phyloP scores from a whole-genome alignment of 495 filamentous ascomycete genomes.

The Cudoniella acicularis region DNA sequence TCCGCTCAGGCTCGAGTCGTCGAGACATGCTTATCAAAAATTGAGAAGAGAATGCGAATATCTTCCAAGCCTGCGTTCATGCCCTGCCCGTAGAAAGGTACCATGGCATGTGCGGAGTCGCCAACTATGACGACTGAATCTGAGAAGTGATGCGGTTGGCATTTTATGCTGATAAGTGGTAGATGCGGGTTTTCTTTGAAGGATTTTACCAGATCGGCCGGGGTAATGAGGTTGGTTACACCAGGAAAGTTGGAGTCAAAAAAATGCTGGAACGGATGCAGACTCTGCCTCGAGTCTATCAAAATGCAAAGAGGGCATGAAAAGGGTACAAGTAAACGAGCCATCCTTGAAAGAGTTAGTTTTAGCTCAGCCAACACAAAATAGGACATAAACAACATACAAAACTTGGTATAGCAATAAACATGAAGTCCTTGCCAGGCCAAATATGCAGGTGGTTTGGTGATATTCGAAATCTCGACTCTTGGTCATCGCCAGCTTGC shows the following conservation, averaged over 20 bases:
- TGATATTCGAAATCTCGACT: slow-evolving; percentile 68
- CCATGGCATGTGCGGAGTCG: slow-evolving; percentile 96
- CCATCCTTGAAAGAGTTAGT: no score
- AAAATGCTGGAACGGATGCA: slow-evolving; percentile 55
- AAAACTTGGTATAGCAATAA: slow-evolving; percentile 88
- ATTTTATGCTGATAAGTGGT: slow-evolving; percentile 89
- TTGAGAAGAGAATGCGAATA: slow-evolving; percentile 72
- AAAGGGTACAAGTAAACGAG: slow-evolving; percentile 93
- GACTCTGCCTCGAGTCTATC: slow-evolving; percentile 54
- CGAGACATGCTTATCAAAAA: slow-evolving; percentile 57
- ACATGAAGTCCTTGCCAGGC: slow-evolving; percentile 92
- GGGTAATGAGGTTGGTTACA: slow-evolving; percentile 76
- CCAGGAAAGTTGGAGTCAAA: slow-evolving; percentile 84
- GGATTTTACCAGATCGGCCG: slow-evolving; percentile 60
- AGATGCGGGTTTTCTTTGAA: slow-evolving; percentile 81
- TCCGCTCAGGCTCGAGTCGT: background rate
- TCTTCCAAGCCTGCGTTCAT: slow-evolving; percentile 88
- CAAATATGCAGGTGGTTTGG: slow-evolving; percentile 97
- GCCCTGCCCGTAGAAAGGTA: slow-evolving; percentile 90
- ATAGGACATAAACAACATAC: no score
- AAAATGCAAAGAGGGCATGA: slow-evolving; percentile 65
- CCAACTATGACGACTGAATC: slow-evolving; percentile 81
- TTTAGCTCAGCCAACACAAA: no score
- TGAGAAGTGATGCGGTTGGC: slow-evolving; percentile 76
- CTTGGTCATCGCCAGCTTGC: slow-evolving; percentile 30